phyloP scores from a whole-genome alignment of 805 yeast genomes.

The Zygosaccharomyces bisporus region DNA sequence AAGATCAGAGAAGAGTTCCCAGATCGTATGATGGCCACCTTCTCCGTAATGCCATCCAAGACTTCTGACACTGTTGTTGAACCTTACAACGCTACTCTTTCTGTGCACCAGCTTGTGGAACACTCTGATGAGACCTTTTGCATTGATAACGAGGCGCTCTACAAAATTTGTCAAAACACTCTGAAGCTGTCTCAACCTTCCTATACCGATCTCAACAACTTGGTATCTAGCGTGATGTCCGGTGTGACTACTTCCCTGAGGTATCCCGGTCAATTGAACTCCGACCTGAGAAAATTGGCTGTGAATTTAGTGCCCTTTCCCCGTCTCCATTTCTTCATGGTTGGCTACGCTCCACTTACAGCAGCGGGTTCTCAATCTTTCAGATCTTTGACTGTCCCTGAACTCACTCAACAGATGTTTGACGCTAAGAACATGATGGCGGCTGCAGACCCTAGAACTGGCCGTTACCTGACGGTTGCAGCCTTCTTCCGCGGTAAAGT shows the following conservation, averaged over 20 bases:
- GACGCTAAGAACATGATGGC: slow-evolving; percentile 95
- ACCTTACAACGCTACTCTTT: slow-evolving; percentile 89
- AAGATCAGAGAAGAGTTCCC: slow-evolving; percentile 90
- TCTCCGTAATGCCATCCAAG: slow-evolving; percentile 87
- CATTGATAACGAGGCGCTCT: slow-evolving; percentile 90
- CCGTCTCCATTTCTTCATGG: slow-evolving; percentile 92
- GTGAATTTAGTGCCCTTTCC: slow-evolving; percentile 95
- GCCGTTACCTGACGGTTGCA: slow-evolving; percentile 88
- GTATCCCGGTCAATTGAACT: slow-evolving; percentile 92
- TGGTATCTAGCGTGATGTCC: slow-evolving; percentile 89
- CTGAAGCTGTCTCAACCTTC: slow-evolving; percentile 76
- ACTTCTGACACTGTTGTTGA: slow-evolving; percentile 92
- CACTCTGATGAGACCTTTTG: slow-evolving; percentile 91
- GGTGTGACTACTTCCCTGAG: slow-evolving; percentile 93
- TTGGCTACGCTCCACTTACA: slow-evolving; percentile 89
- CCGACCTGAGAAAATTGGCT: slow-evolving; percentile 88
- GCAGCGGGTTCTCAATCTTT: slow-evolving; percentile 77
- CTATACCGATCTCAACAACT: slow-evolving; percentile 71
- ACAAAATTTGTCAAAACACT: slow-evolving; percentile 83
- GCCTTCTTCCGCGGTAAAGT: slow-evolving; percentile 94
- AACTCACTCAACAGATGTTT: slow-evolving; percentile 89
- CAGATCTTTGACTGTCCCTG: slow-evolving; percentile 82
- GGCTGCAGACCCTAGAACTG: slow-evolving; percentile 85
- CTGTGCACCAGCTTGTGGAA: slow-evolving; percentile 88
- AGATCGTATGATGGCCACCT: slow-evolving; percentile 94